Percentiles rank a stretch among this genome's conserved stretches.
Conservation (phyloP, 768 basidiomycete genomes). For the Boletus reticuloceps region DNA sequence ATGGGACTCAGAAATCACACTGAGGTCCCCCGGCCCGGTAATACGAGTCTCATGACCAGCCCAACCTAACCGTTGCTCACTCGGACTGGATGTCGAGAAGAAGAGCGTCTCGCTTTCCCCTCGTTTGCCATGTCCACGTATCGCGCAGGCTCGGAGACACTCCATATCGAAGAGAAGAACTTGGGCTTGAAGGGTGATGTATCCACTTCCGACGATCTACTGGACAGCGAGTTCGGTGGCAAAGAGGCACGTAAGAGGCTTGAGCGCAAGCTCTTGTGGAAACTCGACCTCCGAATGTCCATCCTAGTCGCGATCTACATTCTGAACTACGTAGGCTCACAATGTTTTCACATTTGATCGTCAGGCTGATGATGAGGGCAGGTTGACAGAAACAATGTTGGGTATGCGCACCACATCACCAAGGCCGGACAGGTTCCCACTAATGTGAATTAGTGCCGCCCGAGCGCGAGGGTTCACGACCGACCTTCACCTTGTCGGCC, state of each 20-base stretch:
- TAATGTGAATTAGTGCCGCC: slow-evolving; percentile 49
- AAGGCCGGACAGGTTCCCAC: background rate
- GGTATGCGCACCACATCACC: slow-evolving; percentile 36
- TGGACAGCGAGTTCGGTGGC: slow-evolving; percentile 49
- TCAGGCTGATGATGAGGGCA: slow-evolving; percentile 19
- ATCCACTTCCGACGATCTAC: background rate
- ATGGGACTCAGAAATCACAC: background rate
- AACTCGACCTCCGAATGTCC: slow-evolving; percentile 56
- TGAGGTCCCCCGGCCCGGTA: background rate
- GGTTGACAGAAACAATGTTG: slow-evolving; percentile 71
- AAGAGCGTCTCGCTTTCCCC: background rate
- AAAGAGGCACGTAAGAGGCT: slow-evolving; percentile 43
- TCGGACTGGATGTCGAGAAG: background rate
- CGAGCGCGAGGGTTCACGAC: slow-evolving; percentile 64
- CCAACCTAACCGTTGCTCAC: background rate
- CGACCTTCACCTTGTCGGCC: slow-evolving; percentile 58
- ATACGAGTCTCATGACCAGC: background rate
- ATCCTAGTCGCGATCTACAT: slow-evolving; percentile 45
- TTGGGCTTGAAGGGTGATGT: background rate
- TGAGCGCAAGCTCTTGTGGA: slow-evolving; percentile 52
- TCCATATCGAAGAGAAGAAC: slow-evolving; percentile 2
- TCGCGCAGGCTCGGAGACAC: background rate
- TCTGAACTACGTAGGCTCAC: slow-evolving; percentile 31
- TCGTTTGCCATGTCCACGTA: slow-evolving; percentile 10
- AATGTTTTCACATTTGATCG: background rate